A percentile compares a stretch with the other conserved stretches of the same genome.
phyloP scores from a whole-genome alignment of 768 basidiomycete species.

The Inosperma sp. region DNA sequence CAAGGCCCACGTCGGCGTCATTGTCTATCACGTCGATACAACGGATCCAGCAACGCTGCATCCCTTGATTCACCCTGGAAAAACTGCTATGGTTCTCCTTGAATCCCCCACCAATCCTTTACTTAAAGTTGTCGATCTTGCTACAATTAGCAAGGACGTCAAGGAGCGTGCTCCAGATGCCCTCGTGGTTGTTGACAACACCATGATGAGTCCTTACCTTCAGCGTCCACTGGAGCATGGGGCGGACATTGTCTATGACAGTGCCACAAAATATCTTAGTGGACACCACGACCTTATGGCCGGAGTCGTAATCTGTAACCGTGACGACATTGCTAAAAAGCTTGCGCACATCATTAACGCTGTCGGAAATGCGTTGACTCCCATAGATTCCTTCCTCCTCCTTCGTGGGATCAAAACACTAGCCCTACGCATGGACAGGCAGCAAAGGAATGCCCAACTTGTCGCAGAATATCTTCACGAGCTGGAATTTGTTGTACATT shows the following conservation, averaged over 20 bases:
- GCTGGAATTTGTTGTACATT: slow-evolving; percentile 87
- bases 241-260: slow-evolving; percentile 96
- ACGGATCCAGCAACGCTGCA: slow-evolving; percentile 64
- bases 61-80: slow-evolving; percentile 60
- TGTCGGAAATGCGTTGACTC: slow-evolving; percentile 89
- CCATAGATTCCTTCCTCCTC: slow-evolving; percentile 95
- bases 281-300: slow-evolving; percentile 99
- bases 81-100: slow-evolving; percentile 91
- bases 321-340: slow-evolving; percentile 85
- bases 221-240: slow-evolving; percentile 94
- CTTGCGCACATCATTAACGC: slow-evolving; percentile 90
- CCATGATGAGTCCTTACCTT: slow-evolving; percentile 99
- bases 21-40: slow-evolving; percentile 91
- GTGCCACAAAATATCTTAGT: slow-evolving; percentile 94
- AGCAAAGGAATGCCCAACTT: slow-evolving; percentile 73
- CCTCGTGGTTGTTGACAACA: slow-evolving; percentile 89
- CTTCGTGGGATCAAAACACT: slow-evolving; percentile 95
- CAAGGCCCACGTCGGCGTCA: slow-evolving; percentile 79
- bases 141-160: slow-evolving; percentile 75
- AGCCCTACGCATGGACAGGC: slow-evolving; percentile 92
- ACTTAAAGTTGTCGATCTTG: slow-evolving; percentile 90
- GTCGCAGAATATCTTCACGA: slow-evolving; percentile 83
- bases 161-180: slow-evolving; percentile 80
- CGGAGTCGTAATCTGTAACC: slow-evolving; percentile 87
- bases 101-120: slow-evolving; percentile 98